Evolutionary conservation across 108 stramenopile genomes (phyloP).

Genomic region (Conticribra guillardii): DNA sequence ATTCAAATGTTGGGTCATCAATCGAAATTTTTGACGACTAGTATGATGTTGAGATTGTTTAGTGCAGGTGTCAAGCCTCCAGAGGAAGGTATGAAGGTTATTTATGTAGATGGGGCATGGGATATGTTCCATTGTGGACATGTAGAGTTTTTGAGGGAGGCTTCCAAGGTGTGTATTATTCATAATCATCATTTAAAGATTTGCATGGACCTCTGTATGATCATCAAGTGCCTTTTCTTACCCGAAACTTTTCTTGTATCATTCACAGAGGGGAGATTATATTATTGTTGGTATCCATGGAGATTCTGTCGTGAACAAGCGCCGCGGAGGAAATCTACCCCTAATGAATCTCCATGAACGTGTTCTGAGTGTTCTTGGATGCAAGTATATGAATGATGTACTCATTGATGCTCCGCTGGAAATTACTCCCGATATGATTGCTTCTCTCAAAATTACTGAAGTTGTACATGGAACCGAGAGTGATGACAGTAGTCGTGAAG

Average conservation of each 20-base stretch:
- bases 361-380: conserved; percentile 92
- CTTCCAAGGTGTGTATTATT: conserved; percentile 61
- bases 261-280: conserved; percentile 86
- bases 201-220: neutral
- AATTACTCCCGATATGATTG: conserved; percentile 94
- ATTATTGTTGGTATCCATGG: conserved; percentile 98
- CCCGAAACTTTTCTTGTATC: neutral
- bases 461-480: conserved; percentile 67
- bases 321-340: conserved; percentile 79
- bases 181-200: neutral
- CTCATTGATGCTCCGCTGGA: conserved; percentile 95
- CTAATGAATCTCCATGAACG: conserved; percentile 98
- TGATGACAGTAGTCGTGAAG: conserved; percentile 43
- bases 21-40: conserved; percentile 94
- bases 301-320: conserved; percentile 91
- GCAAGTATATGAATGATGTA: conserved; percentile 95
- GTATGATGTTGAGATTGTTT: conserved; percentile 91
- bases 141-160: conserved; percentile 86
- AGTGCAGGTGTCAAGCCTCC: conserved; percentile 87
- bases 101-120: conserved; percentile 98
- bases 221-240: neutral
- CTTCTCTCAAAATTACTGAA: conserved; percentile 71
- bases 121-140: conserved; percentile 99
- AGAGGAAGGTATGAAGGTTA: conserved; percentile 80
- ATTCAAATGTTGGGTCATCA: conserved; percentile 47